Evolutionary conservation across 2,329 filamentous ascomycete genomes (phyloP), one percentile per base, ranked within the genome.

Genomic region (Epichloe typhina): DNA sequence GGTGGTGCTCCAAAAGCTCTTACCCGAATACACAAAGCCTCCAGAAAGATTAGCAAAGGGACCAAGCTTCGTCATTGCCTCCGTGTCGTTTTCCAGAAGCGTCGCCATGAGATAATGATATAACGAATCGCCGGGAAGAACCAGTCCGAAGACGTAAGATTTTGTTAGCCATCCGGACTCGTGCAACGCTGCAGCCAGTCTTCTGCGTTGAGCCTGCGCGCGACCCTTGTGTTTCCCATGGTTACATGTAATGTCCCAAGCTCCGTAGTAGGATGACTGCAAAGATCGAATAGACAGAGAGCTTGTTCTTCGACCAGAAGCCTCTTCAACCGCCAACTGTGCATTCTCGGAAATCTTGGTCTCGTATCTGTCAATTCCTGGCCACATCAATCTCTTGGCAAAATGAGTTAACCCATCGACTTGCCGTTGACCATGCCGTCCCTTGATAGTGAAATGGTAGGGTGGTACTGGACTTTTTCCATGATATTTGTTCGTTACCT

Each of bases 1-100:
- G 12, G 75, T 72, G 1, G 77, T 83, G 63, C 80, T 84, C 82
- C 82, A 85, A 61, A 84, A 85, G 54, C 80, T 84, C 67, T 79
- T 82, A 2, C 73, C 73, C 4, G 64, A 66, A 58, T 83, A 84
- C 3, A 83, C 71, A 55, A 85, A 84, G 0, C 82, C 82, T 15
- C 79, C 77, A 42, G 78, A 81, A 0, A 85, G 64, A 54, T 81
- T 82, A 3, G 80, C 79, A 59, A 79, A 73, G 1, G 77, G 71
- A 0, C 82, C 82, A 8, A 85, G 65, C 46, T 63, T 74, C n/a
- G 65, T 63, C 56, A 84, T 71, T 2, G 80, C 82, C 21, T 73
- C 68, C n/a, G 70, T 68, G 54, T 85, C 81, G 52, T 79, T 82
- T 58, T 85, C 82, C 5, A 85, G 63, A 47, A 85, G 64, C 3